Evolutionary conservation across 768 basidiomycete species (phyloP).

Genomic region (Podaxis rugospora): DNA sequence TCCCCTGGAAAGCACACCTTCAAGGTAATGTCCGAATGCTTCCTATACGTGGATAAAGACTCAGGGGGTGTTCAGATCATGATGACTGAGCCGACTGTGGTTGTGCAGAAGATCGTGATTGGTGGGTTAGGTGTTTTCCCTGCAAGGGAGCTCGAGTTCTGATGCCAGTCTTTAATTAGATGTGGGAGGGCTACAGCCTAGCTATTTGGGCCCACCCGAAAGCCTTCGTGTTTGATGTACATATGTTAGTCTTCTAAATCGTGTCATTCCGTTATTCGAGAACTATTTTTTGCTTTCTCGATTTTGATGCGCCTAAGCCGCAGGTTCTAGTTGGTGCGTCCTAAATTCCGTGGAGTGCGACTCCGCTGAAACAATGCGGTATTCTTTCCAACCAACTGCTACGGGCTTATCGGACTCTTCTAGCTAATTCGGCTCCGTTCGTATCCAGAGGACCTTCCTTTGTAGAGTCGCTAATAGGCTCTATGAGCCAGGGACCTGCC

Average conservation of each 20-base stretch:
- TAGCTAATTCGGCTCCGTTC: not conserved
- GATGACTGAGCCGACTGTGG: constrained; percentile 55
- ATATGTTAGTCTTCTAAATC: not conserved
- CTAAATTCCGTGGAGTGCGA: not conserved
- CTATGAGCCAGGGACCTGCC: too few relatives aligned
- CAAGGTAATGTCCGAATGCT: constrained; percentile 30
- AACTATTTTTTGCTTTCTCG: not conserved
- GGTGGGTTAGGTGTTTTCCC: constrained; percentile 24
- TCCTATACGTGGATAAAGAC: not conserved
- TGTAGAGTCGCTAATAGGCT: too few relatives aligned
- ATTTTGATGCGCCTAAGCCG: not conserved
- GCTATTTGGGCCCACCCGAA: constrained; percentile 65
- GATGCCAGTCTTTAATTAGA: constrained; percentile 27
- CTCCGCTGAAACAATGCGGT: not conserved
- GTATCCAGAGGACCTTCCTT: too few relatives aligned
- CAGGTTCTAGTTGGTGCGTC: not conserved
- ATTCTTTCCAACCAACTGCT: not conserved
- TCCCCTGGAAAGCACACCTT: constrained; percentile 53
- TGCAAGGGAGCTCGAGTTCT: not conserved
- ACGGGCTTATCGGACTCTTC: not conserved
- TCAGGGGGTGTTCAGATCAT: constrained; percentile 30
- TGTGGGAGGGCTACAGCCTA: constrained; percentile 46
- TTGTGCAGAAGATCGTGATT: constrained; percentile 58
- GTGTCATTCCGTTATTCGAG: not conserved
- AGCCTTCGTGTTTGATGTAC: constrained; percentile 27